phyloP scores from a whole-genome alignment of 2,329 filamentous ascomycete species.

The Penicillium sp. region DNA sequence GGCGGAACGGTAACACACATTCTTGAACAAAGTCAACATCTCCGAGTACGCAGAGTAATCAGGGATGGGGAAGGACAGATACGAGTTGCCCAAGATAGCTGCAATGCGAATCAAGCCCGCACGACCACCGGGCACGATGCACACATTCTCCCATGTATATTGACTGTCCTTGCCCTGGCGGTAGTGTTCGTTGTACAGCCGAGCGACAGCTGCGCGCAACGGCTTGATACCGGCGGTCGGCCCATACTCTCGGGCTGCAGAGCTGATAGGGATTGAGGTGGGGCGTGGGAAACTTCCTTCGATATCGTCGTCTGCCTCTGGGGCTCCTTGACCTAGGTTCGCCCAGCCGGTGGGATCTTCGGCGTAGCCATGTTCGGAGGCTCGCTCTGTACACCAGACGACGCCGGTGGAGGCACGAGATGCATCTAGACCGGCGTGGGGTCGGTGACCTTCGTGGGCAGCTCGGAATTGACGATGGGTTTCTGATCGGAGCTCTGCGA shows the following conservation, averaged over 20 bases:
- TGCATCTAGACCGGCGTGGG: slow-evolving; percentile 86
- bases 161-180: slow-evolving; percentile 79
- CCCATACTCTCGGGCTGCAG: slow-evolving; percentile 81
- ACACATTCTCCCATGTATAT: slow-evolving; percentile 97
- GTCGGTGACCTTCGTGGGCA: slow-evolving; percentile 84
- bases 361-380: slow-evolving; percentile 80
- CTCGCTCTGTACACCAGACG: slow-evolving; percentile 70
- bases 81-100: slow-evolving; percentile 86
- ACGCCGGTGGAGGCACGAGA: slow-evolving; percentile 87
- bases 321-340: slow-evolving; percentile 89
- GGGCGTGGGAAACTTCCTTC: slow-evolving; percentile 83
- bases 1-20: slow-evolving; percentile 51
- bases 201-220: slow-evolving; percentile 80
- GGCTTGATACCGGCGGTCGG: slow-evolving; percentile 93
- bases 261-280: slow-evolving; percentile 69
- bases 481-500: slow-evolving; percentile 71
- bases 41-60: slow-evolving; percentile 98
- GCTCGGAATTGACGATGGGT: slow-evolving; percentile 85
- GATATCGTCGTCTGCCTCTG: slow-evolving; percentile 91
- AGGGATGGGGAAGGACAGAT: slow-evolving; percentile 88
- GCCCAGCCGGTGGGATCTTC: slow-evolving; percentile 83
- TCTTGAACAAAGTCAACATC: slow-evolving; percentile 93
- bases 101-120: slow-evolving; percentile 93
- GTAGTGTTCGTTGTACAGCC: slow-evolving; percentile 90
- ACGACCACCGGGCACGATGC: slow-evolving; percentile 88